Evolutionary conservation across 768 basidiomycete species (phyloP).

Genomic region (Russula foetens): DNA sequence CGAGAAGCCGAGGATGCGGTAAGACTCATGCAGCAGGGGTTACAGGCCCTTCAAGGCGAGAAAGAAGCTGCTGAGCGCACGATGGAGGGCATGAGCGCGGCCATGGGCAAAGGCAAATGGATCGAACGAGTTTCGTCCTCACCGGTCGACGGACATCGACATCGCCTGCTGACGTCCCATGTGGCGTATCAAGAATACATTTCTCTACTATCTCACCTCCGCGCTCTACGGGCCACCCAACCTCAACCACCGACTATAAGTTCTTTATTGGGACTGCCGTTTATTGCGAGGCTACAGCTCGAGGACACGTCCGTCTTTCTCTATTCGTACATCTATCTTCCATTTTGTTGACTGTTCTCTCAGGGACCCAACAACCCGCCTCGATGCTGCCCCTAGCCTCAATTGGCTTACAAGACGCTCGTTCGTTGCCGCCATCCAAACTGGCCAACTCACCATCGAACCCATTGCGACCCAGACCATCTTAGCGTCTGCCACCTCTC

Average conservation of each 20-base stretch:
- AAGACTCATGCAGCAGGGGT: constrained; percentile 71
- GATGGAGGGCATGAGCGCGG: constrained; percentile 39
- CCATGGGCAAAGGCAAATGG: constrained; percentile 68
- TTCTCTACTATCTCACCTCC: constrained; percentile 68
- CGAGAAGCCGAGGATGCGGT: constrained; percentile 84
- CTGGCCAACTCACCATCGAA: constrained; percentile 82
- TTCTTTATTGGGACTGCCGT: constrained; percentile 69
- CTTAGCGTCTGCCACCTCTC: constrained; percentile 42
- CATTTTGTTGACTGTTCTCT: constrained; percentile 15
- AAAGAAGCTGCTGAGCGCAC: constrained; percentile 54
- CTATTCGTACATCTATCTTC: constrained; percentile 12
- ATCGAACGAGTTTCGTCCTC: constrained; percentile 33
- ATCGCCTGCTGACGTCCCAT: constrained; percentile 57
- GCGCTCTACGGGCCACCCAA: constrained; percentile 56
- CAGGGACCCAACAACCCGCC: constrained; percentile 86
- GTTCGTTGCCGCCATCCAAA: constrained; percentile 77
- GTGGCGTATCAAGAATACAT: constrained; percentile 75
- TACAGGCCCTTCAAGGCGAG: constrained; percentile 66
- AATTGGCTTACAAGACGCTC: constrained; percentile 90
- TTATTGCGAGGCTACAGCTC: constrained; percentile 59
- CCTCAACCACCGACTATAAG: constrained; percentile 58
- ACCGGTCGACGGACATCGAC: constrained; percentile 29
- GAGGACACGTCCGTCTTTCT: constrained; percentile 87
- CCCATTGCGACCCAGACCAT: constrained; percentile 62
- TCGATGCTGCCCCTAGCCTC: constrained; percentile 89